phyloP scores from a whole-genome alignment of 129 eudicot genomes.

The Flaveria linearis region DNA sequence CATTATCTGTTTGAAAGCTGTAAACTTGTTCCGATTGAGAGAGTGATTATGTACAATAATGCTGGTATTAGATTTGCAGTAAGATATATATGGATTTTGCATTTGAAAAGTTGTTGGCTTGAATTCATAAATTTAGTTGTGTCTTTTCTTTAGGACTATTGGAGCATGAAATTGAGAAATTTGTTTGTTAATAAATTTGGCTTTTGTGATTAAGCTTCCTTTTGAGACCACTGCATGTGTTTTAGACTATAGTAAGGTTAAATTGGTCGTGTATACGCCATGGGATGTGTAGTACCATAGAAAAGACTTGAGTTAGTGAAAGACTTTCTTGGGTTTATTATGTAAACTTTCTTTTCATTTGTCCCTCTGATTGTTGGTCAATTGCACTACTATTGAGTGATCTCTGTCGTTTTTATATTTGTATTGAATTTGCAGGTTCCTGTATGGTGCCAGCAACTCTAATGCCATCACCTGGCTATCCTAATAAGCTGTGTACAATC shows the following conservation, averaged over 20 bases:
- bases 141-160: background rate
- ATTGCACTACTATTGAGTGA: too few species aligned
- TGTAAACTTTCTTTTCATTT: background rate
- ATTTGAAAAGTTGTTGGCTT: background rate
- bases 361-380: background rate
- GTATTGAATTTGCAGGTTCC: slow-evolving; percentile 36
- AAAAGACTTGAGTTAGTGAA: background rate
- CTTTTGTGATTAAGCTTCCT: too few species aligned
- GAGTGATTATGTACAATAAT: background rate
- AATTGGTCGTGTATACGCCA: too few species aligned
- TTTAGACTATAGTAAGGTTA: too few species aligned
- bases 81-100: background rate
- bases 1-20: too few species aligned
- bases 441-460: slow-evolving; percentile 43
- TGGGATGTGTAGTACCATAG: too few species aligned
- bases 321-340: background rate
- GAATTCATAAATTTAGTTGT: background rate
- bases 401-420: too few species aligned
- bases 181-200: too few species aligned
- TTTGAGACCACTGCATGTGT: too few species aligned
- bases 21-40: background rate
- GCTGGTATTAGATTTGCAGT: background rate
- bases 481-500: slow-evolving; percentile 21
- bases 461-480: slow-evolving; percentile 39
- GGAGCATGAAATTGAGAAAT: background rate